Evolutionary conservation across 805 yeast species (phyloP), one percentile per base, ranked within the genome.

Genomic region (Zygosaccharomyces pseudorouxii): DNA sequence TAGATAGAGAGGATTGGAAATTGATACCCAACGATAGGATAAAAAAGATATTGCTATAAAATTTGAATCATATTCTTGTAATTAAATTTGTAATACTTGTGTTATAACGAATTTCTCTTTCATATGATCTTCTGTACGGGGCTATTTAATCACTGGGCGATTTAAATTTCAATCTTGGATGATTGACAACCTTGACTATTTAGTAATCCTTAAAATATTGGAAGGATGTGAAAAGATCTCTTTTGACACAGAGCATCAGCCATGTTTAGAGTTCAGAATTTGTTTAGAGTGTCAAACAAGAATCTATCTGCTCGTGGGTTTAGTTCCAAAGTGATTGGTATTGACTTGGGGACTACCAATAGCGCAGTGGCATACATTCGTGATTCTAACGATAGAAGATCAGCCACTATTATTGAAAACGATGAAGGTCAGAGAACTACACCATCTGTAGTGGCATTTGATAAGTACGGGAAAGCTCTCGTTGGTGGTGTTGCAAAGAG

Each of bases 291-390:
- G 18, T 33, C 44, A 10, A 33, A 33, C 14, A 33, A 5, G 28
- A 42, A 12, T 12, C 19, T 14, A 31, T 10, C 25, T 23, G n/a
- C 28, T 29, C 37, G 55, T 18, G 36, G 35, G 18, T 31, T 50
- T 19, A 59, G 60, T 43, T 53, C 57, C 5, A 60, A 57, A 44
- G 89, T 84, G 4, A 79, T 84, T 43, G 95, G 95, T 49, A 86
- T 86, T 54, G 95, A 86, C 67, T 68, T 86, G 48, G 95, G 95
- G 23, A 86, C 95, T 19, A 86, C 95, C 38, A 86, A 86, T 69
- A 84, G 92, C 38, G 95, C 93, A 2, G 92, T 86, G 28, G 95
- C 95, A 8, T 64, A 65, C 45, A 63, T 66, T 18, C 55, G 63
- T 38, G 64, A 65, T 46, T 56, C 68, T 1, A 52, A 53, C 9